These are phyloP conservation scores for Xylaria sp. DNA, from an alignment of 2,329 filamentous ascomycete species.

Conservation along the genomic window DNA sequence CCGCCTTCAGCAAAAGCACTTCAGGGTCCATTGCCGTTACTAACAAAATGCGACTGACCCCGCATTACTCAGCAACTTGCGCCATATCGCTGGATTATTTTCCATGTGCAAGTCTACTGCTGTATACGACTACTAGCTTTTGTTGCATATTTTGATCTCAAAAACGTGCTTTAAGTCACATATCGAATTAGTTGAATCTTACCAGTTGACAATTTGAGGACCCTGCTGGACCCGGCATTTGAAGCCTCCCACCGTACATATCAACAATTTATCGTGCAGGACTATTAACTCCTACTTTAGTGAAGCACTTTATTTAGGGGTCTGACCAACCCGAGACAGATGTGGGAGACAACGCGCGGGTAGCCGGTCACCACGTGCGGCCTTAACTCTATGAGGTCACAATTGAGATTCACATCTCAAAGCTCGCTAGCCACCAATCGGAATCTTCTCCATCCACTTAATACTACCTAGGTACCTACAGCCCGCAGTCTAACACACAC, in stretches of 20 bases:
- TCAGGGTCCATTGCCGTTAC: constrained; percentile 21
- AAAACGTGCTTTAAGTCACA: too few relatives aligned
- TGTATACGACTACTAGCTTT: neutral
- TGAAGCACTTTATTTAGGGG: too few relatives aligned
- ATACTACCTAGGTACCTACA: neutral
- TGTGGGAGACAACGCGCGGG: neutral
- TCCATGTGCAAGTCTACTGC: constrained; percentile 12
- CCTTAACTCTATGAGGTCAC: neutral
- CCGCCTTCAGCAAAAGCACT: neutral
- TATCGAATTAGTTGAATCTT: neutral
- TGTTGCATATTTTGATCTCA: neutral
- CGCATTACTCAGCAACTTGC: constrained; percentile 39
- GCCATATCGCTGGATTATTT: constrained; percentile 4
- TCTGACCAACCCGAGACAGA: neutral
- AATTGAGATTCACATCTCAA: neutral
- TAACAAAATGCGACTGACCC: constrained; percentile 20
- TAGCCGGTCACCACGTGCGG: constrained; percentile 1
- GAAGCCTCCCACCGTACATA: neutral
- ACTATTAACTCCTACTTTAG: neutral
- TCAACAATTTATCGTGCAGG: neutral
- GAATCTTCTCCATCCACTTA: neutral
- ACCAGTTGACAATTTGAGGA: neutral
- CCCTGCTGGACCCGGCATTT: neutral
- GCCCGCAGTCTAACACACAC: neutral
- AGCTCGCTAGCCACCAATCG: neutral